Evolutionary conservation across 768 basidiomycete genomes (phyloP).

Genomic region (Mycena leptocephala): DNA sequence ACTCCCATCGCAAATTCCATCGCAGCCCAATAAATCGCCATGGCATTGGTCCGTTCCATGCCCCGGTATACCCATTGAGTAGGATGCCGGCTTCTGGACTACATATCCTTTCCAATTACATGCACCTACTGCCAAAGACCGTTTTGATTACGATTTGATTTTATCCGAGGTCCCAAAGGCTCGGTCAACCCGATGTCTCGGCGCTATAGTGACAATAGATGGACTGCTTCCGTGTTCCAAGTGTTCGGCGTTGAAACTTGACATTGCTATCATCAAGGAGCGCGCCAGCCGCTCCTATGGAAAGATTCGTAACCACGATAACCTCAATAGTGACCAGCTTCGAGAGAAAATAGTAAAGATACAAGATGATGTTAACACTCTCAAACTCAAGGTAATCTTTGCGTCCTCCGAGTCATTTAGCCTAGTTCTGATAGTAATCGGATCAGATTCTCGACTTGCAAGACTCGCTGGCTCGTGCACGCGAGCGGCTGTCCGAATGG

Average conservation of each 20-base stretch:
- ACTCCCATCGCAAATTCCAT: too few relatives aligned
- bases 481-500: too few relatives aligned
- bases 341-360: neutral
- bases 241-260: neutral
- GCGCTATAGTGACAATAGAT: neutral
- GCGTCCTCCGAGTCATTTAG: too few relatives aligned
- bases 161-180: neutral
- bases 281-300: slow-evolving; percentile 1
- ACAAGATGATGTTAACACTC: neutral
- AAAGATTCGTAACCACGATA: neutral
- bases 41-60: too few relatives aligned
- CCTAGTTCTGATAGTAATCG: too few relatives aligned
- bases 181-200: neutral
- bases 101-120: slow-evolving; percentile 12
- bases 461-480: too few relatives aligned
- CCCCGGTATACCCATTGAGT: too few relatives aligned
- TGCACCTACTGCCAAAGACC: neutral
- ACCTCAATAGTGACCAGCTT: neutral
- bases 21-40: too few relatives aligned
- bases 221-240: slow-evolving; percentile 1
- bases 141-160: neutral
- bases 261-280: neutral
- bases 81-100: too few relatives aligned
- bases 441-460: neutral
- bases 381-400: neutral